Evolutionary conservation across 768 basidiomycete genomes (phyloP).

Genomic region (Steccherinum ochraceum): DNA sequence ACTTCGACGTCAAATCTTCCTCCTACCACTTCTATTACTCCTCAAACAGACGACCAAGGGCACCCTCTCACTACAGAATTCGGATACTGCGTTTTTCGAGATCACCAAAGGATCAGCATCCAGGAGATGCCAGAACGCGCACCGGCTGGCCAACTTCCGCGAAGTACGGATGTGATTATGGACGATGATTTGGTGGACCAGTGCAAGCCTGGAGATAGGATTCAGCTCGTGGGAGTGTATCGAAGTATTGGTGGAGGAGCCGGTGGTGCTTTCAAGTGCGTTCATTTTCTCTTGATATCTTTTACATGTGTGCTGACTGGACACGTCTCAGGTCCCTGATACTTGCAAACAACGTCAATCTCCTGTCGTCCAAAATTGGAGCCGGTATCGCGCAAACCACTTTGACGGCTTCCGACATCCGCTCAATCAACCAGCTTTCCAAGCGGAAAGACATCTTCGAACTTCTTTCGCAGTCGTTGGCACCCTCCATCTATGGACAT

Average conservation of each 20-base stretch:
- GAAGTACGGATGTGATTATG: slow-evolving; percentile 92
- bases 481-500: slow-evolving; percentile 95
- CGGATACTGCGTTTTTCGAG: slow-evolving; percentile 85
- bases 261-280: slow-evolving; percentile 90
- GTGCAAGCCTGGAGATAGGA: slow-evolving; percentile 96
- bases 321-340: slow-evolving; percentile 72
- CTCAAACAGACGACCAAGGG: slow-evolving; percentile 89
- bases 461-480: slow-evolving; percentile 89
- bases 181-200: slow-evolving; percentile 96
- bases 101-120: slow-evolving; percentile 96
- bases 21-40: slow-evolving; percentile 81
- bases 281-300: slow-evolving; percentile 1
- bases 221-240: slow-evolving; percentile 94
- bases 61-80: slow-evolving; percentile 85
- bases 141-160: slow-evolving; percentile 92
- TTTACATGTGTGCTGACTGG: slow-evolving; percentile 12
- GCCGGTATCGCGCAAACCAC: slow-evolving; percentile 92
- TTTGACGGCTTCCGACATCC: slow-evolving; percentile 90
- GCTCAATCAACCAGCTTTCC: slow-evolving; percentile 89
- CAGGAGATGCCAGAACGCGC: slow-evolving; percentile 99
- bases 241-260: slow-evolving; percentile 90
- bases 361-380: slow-evolving; percentile 90
- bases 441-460: slow-evolving; percentile 84
- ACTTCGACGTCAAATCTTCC: slow-evolving; percentile 81
- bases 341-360: slow-evolving; percentile 90